These are phyloP conservation scores for Candida fluviatilis DNA, from an alignment of 805 yeast genomes.

Conservation along the genomic window DNA sequence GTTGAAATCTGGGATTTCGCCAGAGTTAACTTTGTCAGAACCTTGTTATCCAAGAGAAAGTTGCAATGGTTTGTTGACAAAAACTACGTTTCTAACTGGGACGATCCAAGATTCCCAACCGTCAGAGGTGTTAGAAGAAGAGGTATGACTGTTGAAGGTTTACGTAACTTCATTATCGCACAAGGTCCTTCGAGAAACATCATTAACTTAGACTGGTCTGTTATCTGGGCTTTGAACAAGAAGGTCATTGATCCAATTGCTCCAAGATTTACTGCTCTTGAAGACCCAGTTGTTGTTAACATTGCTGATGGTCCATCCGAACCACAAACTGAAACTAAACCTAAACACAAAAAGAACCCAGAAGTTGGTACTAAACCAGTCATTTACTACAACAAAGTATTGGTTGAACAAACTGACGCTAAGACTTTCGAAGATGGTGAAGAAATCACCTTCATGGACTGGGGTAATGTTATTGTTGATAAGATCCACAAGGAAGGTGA, in stretches of 20 bases:
- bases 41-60: conserved; percentile 93
- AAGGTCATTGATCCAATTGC: conserved; percentile 96
- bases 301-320: conserved; percentile 63
- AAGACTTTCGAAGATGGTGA: conserved; percentile 67
- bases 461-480: conserved; percentile 90
- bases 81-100: conserved; percentile 87
- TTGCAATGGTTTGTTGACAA: conserved; percentile 99
- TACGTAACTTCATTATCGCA: conserved; percentile 85
- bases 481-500: conserved; percentile 62
- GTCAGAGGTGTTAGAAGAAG: conserved; percentile 99
- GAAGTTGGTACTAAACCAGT: conserved; percentile 84
- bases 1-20: conserved; percentile 98
- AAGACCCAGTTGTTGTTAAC: conserved; percentile 65
- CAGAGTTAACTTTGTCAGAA: conserved; percentile 94
- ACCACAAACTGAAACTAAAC: conserved; percentile 65
- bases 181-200: conserved; percentile 99
- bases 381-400: conserved; percentile 54
- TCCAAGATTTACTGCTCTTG: conserved; percentile 88
- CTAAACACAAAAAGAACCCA: conserved; percentile 94
- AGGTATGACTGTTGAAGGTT: conserved; percentile 99
- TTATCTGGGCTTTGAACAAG: conserved; percentile 97
- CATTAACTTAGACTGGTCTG: conserved; percentile 94
- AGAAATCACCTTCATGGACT: conserved; percentile 97
- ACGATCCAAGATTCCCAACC: conserved; percentile 99
- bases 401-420: conserved; percentile 86